Conservation (phyloP, 768 basidiomycete genomes). For the Tricholoma flavovirens region DNA sequence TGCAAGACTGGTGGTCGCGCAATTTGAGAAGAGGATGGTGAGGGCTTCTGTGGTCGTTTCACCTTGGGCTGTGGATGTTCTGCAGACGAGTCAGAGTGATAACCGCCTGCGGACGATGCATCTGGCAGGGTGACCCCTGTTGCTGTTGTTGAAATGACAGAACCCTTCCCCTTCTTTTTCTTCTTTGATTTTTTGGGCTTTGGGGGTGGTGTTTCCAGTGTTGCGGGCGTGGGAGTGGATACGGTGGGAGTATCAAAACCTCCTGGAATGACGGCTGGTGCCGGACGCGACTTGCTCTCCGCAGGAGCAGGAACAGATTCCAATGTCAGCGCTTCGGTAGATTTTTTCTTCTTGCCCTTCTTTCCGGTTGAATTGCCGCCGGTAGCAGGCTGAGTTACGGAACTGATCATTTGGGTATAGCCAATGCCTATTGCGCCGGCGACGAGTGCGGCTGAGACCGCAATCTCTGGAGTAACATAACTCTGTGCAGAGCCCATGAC, state of each 20-base stretch:
- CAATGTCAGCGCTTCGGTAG: neutral
- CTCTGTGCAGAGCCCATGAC: conserved; percentile 46
- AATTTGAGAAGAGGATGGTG: conserved; percentile 15
- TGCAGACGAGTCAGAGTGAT: conserved; percentile 15
- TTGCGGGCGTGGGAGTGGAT: neutral
- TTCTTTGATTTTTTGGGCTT: conserved; percentile 15
- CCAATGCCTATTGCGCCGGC: conserved; percentile 37
- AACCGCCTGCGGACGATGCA: conserved; percentile 13
- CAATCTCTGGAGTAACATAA: conserved; percentile 32
- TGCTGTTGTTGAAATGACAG: neutral
- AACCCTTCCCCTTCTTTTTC: conserved; percentile 41
- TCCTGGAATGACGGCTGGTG: conserved; percentile 40
- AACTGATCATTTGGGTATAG: conserved; percentile 24
- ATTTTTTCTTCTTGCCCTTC: conserved; percentile 20
- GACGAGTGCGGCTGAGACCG: conserved; percentile 32
- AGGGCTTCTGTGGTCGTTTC: conserved; percentile 5
- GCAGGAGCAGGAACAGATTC: neutral
- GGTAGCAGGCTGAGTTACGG: neutral
- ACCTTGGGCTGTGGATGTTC: conserved; percentile 1
- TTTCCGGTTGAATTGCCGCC: conserved; percentile 6
- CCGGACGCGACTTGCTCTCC: conserved; percentile 1
- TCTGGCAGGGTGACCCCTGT: neutral
- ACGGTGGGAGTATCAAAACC: conserved; percentile 28
- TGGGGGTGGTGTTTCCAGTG: neutral
- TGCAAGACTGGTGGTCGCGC: conserved; percentile 18